Conservation (phyloP, 1,139 yeast genomes). For the Blastobotrys niveus region DNA sequence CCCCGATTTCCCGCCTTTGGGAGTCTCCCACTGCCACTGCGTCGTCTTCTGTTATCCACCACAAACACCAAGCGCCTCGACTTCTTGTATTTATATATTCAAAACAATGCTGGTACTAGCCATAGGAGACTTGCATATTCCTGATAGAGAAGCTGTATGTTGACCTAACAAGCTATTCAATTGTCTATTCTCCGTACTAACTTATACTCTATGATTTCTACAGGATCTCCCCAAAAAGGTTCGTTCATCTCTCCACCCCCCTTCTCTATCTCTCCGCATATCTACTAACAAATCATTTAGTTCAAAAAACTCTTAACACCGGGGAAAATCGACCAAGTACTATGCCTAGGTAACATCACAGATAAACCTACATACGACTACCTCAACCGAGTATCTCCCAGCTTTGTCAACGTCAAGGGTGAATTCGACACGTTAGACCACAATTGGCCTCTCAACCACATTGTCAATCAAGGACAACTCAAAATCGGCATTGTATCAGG, state of each 20-base stretch:
- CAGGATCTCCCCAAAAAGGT: conserved; percentile 41
- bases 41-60: background rate
- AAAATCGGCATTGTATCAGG: conserved; percentile 85
- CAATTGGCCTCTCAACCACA: conserved; percentile 55
- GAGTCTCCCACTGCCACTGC: background rate
- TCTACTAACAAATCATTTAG: conserved; percentile 33
- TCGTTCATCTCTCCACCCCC: no score
- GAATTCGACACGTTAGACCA: conserved; percentile 48
- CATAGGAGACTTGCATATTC: conserved; percentile 84
- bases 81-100: no score
- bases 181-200: no score
- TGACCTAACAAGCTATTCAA: no score
- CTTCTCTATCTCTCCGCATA: background rate
- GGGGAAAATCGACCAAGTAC: conserved; percentile 76
- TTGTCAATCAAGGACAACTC: conserved; percentile 63
- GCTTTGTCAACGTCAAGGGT: conserved; percentile 73
- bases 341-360: conserved; percentile 83
- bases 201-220: no score
- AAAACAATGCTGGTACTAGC: conserved; percentile 71
- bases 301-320: conserved; percentile 72
- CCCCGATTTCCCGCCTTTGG: background rate
- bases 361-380: conserved; percentile 57
- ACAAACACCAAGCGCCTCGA: background rate
- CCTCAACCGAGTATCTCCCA: conserved; percentile 61
- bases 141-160: conserved; percentile 66